Percentiles rank a stretch among this genome's conserved stretches.
Conservation (phyloP, 208 protist genomes). For the Trypanosoma cruzi region DNA sequence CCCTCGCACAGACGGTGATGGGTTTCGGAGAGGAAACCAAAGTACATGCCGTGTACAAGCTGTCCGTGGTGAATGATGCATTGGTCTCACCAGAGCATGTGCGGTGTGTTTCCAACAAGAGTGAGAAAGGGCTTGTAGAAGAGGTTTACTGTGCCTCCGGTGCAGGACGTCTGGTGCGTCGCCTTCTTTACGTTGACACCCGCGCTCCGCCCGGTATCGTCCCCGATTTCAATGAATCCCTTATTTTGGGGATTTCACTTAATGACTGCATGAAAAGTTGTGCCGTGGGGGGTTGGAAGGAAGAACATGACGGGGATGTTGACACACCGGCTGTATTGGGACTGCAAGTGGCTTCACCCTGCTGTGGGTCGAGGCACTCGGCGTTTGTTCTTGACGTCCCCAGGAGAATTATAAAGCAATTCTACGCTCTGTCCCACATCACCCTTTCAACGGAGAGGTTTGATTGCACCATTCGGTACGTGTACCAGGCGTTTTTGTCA, state of each 20-base stretch:
- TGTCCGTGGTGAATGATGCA: background rate
- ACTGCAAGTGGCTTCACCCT: conserved; percentile 15
- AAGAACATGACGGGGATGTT: background rate
- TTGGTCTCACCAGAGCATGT: conserved; percentile 3
- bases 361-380: conserved; percentile 8
- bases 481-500: background rate
- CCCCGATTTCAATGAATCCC: background rate
- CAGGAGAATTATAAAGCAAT: background rate
- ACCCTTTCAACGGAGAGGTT: too few relatives aligned
- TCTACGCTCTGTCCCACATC: too few relatives aligned
- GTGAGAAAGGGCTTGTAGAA: background rate
- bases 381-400: conserved; percentile 11
- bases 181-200: background rate
- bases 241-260: background rate
- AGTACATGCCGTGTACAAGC: background rate
- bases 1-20: background rate
- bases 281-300: background rate
- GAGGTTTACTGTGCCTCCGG: background rate
- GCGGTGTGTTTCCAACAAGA: background rate
- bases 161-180: background rate
- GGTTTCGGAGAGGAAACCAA: background rate
- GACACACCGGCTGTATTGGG: conserved; percentile 1
- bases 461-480: too few relatives aligned
- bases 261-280: background rate
- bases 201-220: background rate